Evolutionary conservation across 768 basidiomycete species (phyloP).

Genomic region (Boletus pseudo-olivaceus): DNA sequence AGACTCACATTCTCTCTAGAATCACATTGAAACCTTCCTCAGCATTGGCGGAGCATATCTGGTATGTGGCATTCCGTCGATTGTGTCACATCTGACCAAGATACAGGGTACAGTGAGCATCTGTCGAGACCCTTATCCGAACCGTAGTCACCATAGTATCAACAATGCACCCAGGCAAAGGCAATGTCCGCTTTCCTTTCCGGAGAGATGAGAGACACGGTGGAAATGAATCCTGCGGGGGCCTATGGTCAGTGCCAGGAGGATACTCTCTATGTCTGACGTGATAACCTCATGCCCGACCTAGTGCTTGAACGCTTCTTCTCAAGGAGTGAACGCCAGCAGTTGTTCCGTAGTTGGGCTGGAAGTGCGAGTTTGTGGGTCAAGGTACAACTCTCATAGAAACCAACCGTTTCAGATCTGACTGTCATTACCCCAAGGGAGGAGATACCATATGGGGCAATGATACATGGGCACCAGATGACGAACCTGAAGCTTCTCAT

Average conservation of each 20-base stretch:
- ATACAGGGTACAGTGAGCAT: constrained; percentile 67
- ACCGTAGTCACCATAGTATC: background rate
- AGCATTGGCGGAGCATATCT: constrained; percentile 86
- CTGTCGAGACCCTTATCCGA: background rate
- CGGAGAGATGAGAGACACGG: constrained; percentile 94
- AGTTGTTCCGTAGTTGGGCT: constrained; percentile 92
- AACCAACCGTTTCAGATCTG: background rate
- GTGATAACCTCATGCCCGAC: background rate
- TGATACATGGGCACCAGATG: constrained; percentile 73
- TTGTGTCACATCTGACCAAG: background rate
- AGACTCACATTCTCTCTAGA: constrained; percentile 35
- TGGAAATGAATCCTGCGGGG: constrained; percentile 78
- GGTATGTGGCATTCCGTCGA: constrained; percentile 38
- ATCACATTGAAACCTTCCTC: constrained; percentile 82
- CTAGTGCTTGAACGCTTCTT: constrained; percentile 86
- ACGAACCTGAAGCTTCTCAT: constrained; percentile 47
- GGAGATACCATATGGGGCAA: constrained; percentile 86
- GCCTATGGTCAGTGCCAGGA: constrained; percentile 53
- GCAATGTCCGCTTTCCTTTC: constrained; percentile 94
- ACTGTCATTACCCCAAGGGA: constrained; percentile 44
- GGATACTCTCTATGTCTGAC: background rate
- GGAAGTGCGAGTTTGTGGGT: constrained; percentile 94
- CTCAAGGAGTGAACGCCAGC: constrained; percentile 82
- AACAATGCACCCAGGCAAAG: constrained; percentile 61
- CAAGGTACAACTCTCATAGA: constrained; percentile 51